Evolutionary conservation across 306 rosid genomes (phyloP), one percentile per base, ranked within the genome.

Genomic region (Hippophae gyantsensis): DNA sequence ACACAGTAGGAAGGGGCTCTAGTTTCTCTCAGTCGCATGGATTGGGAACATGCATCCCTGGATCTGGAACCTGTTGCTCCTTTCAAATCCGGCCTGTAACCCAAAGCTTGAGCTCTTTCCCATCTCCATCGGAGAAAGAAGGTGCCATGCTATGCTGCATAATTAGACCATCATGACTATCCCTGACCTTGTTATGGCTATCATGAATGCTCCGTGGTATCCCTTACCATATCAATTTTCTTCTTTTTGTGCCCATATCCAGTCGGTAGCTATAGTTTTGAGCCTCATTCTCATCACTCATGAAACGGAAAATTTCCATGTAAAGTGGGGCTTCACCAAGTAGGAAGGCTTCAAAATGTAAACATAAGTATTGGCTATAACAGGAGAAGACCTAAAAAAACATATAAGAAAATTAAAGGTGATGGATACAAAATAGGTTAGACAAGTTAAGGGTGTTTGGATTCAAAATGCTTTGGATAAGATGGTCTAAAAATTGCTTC

Each of bases 331-430:
- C 69, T 47, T 54, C 61, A 10, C 75, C 81, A 2, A 77, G 78
- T 38, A 50, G 75, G 66, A 77, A 77, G 57, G 72, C 81, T 56
- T 77, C 78, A 18, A 77, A 72, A 48, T 77, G 78, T 69, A 77
- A 69, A 47, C 75, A 77, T 53, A 72, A 72, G 71, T 72, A 65
- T 8, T 65, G 71, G 27, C 67, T 58, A 38, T 52, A 60, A 60
- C 58, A 65, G 52, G 27, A 58, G 8, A 65, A 72, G 3, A 72
- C 71, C 76, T 65, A 58, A 53, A 38, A 38, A 45, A 44, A 23
- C 14, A 14, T 1, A 18, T 6, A 8, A 10, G 2, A 5, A 10
- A 32, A 10, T 6, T 13, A 46, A 63, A 51, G 42, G 32, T 40
- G 10, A 57, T n/a, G n/a, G n/a, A n/a, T n/a, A n/a, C n/a, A 10